A percentile compares a stretch with the other conserved stretches of the same genome.
These are phyloP conservation scores for Lactarius sp. DNA, from an alignment of 768 basidiomycete genomes.

Conservation along the genomic window DNA sequence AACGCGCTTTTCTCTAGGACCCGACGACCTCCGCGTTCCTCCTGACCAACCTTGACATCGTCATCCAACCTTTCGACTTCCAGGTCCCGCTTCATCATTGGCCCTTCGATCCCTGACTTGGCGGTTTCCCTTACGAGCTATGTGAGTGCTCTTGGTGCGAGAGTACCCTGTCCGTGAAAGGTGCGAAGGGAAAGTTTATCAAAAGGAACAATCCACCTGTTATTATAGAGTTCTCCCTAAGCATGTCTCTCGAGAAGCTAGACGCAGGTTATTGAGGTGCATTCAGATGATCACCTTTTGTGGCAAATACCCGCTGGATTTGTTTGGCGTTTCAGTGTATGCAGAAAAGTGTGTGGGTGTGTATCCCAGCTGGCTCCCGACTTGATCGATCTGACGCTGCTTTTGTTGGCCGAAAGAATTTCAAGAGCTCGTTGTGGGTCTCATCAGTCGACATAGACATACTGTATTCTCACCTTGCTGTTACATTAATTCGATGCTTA, in stretches of 20 bases:
- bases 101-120: constrained; percentile 12
- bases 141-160: constrained; percentile 52
- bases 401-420: constrained; percentile 51
- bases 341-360: constrained; percentile 54
- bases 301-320: not conserved
- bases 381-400: not conserved
- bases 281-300: constrained; percentile 23
- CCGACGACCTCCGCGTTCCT: constrained; percentile 73
- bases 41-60: constrained; percentile 68
- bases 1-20: constrained; percentile 45
- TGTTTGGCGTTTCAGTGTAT: constrained; percentile 54
- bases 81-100: constrained; percentile 47
- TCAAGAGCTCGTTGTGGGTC: constrained; percentile 35
- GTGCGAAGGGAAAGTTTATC: constrained; percentile 75
- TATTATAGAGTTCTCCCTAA: constrained; percentile 69
- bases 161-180: constrained; percentile 70
- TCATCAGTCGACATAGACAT: constrained; percentile 29
- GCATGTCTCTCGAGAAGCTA: constrained; percentile 53
- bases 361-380: not conserved
- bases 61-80: constrained; percentile 48
- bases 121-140: constrained; percentile 27
- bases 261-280: constrained; percentile 87
- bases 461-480: not conserved
- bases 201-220: constrained; percentile 62
- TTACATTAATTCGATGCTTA: not conserved